A percentile compares a stretch with the other conserved stretches of the same genome.
These are phyloP conservation scores for Eimeria acervulina DNA, from an alignment of 169 alveolate genomes.

Conservation along the genomic window DNA sequence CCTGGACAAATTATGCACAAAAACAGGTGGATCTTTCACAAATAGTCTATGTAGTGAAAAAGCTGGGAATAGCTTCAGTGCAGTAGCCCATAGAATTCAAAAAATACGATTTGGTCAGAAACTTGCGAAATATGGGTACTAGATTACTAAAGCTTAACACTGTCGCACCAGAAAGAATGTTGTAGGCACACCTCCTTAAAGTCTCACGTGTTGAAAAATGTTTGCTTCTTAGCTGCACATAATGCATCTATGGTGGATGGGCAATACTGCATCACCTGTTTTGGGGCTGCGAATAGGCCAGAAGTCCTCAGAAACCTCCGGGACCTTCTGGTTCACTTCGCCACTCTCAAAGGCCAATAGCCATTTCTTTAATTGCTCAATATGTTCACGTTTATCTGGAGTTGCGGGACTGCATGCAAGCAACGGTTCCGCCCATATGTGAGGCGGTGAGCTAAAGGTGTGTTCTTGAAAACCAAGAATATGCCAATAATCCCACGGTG, in stretches of 20 bases:
- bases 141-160: not conserved
- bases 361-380: slow-evolving; percentile 14
- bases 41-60: not conserved
- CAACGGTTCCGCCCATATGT: not conserved
- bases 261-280: not conserved
- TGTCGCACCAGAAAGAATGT: not conserved
- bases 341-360: slow-evolving; percentile 33
- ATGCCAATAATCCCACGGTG: not conserved
- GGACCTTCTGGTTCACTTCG: not conserved
- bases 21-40: not conserved
- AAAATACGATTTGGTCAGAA: not conserved
- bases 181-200: not conserved
- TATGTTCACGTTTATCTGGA: slow-evolving; percentile 50
- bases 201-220: not conserved
- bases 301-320: slow-evolving; percentile 28
- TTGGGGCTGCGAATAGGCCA: slow-evolving; percentile 4
- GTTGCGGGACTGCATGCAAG: slow-evolving; percentile 63
- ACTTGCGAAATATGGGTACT: not conserved
- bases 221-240: not conserved
- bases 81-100: not conserved
- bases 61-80: not conserved
- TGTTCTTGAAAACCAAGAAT: not conserved
- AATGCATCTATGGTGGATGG: not conserved
- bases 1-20: not conserved
- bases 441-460: not conserved